phyloP scores from a whole-genome alignment of 1,284 basidiomycete species.

The Pulveroboletus sp. region DNA sequence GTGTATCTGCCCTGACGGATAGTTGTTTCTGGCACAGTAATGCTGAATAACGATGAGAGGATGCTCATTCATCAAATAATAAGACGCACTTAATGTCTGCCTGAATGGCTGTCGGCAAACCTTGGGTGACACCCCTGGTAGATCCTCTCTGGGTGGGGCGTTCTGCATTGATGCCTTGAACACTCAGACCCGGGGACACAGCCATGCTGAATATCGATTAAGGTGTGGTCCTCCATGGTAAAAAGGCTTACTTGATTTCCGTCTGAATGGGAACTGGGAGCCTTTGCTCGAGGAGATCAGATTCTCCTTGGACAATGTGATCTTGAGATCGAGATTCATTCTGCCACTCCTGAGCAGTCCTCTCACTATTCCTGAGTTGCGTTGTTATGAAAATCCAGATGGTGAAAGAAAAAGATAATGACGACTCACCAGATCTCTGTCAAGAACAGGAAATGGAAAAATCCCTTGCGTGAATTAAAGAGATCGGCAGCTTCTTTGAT shows the following conservation, averaged over 20 bases:
- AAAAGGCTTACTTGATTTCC: neutral
- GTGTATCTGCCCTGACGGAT: neutral
- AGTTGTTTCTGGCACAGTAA: neutral
- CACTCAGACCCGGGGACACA: neutral
- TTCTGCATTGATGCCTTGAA: no score
- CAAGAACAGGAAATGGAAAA: neutral
- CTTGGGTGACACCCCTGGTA: neutral
- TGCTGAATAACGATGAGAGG: neutral
- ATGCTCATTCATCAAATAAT: neutral
- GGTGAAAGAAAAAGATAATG: no score
- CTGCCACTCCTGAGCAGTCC: neutral
- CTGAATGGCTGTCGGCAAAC: neutral
- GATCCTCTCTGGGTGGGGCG: no score
- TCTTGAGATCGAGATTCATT: neutral
- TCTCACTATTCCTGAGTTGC: neutral
- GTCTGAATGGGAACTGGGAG: neutral
- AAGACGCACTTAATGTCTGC: neutral
- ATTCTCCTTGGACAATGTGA: neutral
- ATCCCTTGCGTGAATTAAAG: neutral
- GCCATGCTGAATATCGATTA: neutral
- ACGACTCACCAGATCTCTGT: neutral
- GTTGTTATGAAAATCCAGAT: no score
- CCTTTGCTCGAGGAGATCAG: no score
- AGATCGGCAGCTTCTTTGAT: neutral
- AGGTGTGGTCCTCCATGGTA: neutral